Evolutionary conservation across 352 stramenopile genomes (phyloP), one percentile per base, ranked within the genome.

Genomic region (Globisporangium paroecandrum): DNA sequence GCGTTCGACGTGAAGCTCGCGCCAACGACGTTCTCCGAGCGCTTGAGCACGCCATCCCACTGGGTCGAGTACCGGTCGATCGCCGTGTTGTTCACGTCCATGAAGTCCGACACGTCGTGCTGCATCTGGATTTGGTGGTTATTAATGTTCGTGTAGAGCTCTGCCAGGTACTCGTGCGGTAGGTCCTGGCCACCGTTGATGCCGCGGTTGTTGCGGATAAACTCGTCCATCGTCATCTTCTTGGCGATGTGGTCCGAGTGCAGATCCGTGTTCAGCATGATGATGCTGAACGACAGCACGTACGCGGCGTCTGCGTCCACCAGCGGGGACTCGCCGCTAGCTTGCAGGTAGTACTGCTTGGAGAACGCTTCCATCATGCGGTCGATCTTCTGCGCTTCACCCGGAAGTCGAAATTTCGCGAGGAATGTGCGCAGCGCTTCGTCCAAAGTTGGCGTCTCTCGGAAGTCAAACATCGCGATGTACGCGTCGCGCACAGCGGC

Each of bases 221-320:
- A 96, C 72, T 95, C 89, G 47, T 96, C 87, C 8, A 92, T 46
- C 1, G 78, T 94, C 89, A 96, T 96, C 59, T 96, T 96, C 73
- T 94, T 94, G 5, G 81, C 74, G 47, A 96, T 94, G 49, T 95
- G 84, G 34, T 94, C 85, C 64, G 82, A 98, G 76, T 99, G 98
- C 66, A 99, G 72, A 69, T 99, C 98, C n/a, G 97, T 99, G 77
- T 99, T 99, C 25, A 99, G 82, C 96, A 99, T 99, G 60, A 99
- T 99, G 68, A 99, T 98, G 53, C 97, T 97, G 83, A 99, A 99
- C 10, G 96, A 92, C 34, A 99, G 77, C 25, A 99, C 87, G 65
- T 98, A 99, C 3, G 95, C 97, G 29, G 96, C 91, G 72, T 99
- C 97, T 10, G 86, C 95, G 32, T 93, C 80, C 22, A 89, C 74